Base-by-base conservation (phyloP, 129 eudicot genomes). In the Arctium lappa region DNA sequence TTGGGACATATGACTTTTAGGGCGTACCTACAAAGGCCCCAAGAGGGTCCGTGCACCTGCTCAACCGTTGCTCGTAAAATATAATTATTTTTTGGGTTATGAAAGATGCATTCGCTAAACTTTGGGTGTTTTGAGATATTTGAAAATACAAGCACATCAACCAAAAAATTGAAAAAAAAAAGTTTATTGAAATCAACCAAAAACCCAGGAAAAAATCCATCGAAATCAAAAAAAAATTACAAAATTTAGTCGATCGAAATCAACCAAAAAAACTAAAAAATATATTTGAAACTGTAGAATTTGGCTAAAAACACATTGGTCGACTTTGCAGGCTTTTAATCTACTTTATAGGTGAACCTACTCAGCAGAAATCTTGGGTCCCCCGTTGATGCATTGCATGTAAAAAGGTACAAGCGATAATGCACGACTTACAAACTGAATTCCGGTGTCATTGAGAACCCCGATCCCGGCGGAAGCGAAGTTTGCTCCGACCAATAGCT, bases 381-480 rank as follows among this genome's bases (percentile, higher is more conserved):
- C 9, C 6, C 42, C 42, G 1, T 11, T 44, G 2, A 8, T 60
- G 27, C 68, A n/a, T 60, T 60, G 68, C 68, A 60, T 60, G 30
- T 60, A 82, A 32, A 33, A 22, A 70, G 8, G 56, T 75, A 72
- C 11, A 78, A n/a, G 22, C 4, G 29, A 50, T 40, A 18, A 72
- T 42, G 80, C 56, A 79, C 50, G 48, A 87, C 97, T 91, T 88
- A 92, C 97, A 78, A 92, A 92, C 82, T 92, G 97, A 15, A 92
- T 2, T 36, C 97, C 94, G 48, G 97, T 92, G 81, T 92, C 97
- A 8, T 87, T 88, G 12, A 92, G 94, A 39, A 92, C 90, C 18
- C 97, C 97, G 16, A 92, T 82, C 63, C 97, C 97, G 27, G 97
- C 97, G 0, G 97, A 92, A 69, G 94, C 97, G 31, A 92, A 92